Evolutionary conservation across 2,329 filamentous ascomycete genomes (phyloP).

Genomic region (Ophiostoma sp.): DNA sequence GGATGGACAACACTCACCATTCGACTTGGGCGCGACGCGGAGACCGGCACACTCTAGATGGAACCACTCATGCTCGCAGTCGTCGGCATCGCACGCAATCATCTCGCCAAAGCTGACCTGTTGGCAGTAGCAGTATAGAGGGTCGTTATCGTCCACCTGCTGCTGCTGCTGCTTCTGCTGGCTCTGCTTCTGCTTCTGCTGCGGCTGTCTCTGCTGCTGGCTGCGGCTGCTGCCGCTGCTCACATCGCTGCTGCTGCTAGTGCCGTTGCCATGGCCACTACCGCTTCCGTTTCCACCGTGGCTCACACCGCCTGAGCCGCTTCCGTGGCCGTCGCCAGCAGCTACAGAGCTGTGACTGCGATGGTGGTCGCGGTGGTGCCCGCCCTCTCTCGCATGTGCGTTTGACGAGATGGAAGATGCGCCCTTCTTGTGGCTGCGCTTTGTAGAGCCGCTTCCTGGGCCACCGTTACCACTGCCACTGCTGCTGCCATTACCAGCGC

Average conservation of each 20-base stretch:
- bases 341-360: constrained; percentile 20
- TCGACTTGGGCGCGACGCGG: constrained; percentile 70
- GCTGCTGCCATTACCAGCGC: neutral
- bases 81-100: constrained; percentile 72
- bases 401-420: constrained; percentile 36
- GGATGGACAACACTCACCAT: constrained; percentile 49
- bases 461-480: constrained; percentile 28
- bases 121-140: constrained; percentile 74
- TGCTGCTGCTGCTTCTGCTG: constrained; percentile 37
- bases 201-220: constrained; percentile 17
- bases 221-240: constrained; percentile 23
- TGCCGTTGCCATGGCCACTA: constrained; percentile 21
- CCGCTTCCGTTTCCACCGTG: constrained; percentile 16
- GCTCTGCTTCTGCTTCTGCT: constrained; percentile 21
- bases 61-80: constrained; percentile 75
- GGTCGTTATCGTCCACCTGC: constrained; percentile 63
- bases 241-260: constrained; percentile 20
- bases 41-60: constrained; percentile 76
- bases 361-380: constrained; percentile 13
- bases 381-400: constrained; percentile 27
- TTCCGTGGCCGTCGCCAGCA: constrained; percentile 19
- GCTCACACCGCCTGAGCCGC: constrained; percentile 16
- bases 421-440: constrained; percentile 57
- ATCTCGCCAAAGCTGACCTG: constrained; percentile 77
- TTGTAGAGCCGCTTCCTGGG: constrained; percentile 36